A percentile compares a stretch with the other conserved stretches of the same genome.
Conservation (phyloP, 116 monocot genomes). For the Phalaenopsis hybrid region DNA sequence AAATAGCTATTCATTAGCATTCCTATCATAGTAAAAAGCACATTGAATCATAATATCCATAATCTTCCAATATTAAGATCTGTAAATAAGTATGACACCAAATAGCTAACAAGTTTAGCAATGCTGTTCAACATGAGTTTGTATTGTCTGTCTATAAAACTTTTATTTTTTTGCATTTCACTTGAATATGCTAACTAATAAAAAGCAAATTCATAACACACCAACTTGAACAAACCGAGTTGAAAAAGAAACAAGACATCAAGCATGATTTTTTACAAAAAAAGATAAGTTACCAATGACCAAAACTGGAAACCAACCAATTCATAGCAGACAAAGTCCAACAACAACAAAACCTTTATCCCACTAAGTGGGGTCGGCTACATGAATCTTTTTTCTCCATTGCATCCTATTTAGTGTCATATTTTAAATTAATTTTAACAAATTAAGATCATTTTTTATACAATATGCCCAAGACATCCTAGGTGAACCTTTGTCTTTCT, state of each 20-base stretch:
- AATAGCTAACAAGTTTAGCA: neutral
- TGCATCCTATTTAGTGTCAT: too few species aligned
- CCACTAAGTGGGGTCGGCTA: too few species aligned
- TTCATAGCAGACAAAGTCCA: neutral
- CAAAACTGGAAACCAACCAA: neutral
- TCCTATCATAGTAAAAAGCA: neutral
- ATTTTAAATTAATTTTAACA: too few species aligned
- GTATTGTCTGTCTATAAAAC: neutral
- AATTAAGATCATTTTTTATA: too few species aligned
- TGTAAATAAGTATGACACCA: neutral
- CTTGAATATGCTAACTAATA: neutral
- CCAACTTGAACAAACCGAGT: neutral
- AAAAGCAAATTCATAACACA: neutral
- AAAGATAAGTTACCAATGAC: neutral
- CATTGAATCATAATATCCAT: neutral
- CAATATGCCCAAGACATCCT: too few species aligned
- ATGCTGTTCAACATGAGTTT: neutral
- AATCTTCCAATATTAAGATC: neutral
- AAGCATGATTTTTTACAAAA: neutral
- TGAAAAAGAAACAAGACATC: too few species aligned
- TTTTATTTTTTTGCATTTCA: neutral
- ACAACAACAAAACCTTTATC: too few species aligned
- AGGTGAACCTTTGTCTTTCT: too few species aligned
- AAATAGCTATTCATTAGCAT: neutral
- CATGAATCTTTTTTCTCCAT: too few species aligned